phyloP scores from a whole-genome alignment of 1,139 yeast species.

The Meyerozyma elateridarum region DNA sequence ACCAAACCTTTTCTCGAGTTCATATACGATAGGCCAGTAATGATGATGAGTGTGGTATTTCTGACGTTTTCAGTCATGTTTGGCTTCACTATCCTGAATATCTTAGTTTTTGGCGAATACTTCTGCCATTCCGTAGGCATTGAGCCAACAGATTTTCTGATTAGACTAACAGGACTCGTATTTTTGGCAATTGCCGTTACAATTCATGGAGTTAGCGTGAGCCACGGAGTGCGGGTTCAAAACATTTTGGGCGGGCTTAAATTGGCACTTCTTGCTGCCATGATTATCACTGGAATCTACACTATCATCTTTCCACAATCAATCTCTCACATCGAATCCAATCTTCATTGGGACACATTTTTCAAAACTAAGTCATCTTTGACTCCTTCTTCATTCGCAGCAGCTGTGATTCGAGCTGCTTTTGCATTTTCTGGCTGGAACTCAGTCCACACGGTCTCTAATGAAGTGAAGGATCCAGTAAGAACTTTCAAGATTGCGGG shows the following conservation, averaged over 20 bases:
- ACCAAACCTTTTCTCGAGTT: constrained; percentile 66
- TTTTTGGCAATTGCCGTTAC: constrained; percentile 40
- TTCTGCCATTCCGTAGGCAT: constrained; percentile 46
- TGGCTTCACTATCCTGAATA: constrained; percentile 62
- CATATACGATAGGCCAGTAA: constrained; percentile 54
- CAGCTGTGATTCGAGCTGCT: constrained; percentile 55
- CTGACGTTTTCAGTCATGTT: constrained; percentile 54
- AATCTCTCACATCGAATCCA: constrained; percentile 37
- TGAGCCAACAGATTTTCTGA: constrained; percentile 31
- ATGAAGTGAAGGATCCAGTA: constrained; percentile 56
- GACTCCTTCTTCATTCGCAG: constrained; percentile 43
- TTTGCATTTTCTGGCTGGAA: constrained; percentile 66
- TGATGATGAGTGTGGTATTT: constrained; percentile 56
- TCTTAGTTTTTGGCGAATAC: constrained; percentile 71
- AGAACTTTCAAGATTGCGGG: constrained; percentile 59
- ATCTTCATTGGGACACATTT: constrained; percentile 32
- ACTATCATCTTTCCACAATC: constrained; percentile 40
- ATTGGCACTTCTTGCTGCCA: constrained; percentile 41
- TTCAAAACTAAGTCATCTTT: constrained; percentile 23
- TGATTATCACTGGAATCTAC: constrained; percentile 49
- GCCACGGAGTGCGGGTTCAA: constrained; percentile 50
- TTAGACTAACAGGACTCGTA: constrained; percentile 40
- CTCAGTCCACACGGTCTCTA: constrained; percentile 56
- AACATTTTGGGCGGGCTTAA: constrained; percentile 55
- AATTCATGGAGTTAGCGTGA: constrained; percentile 52